Conservation (phyloP, 805 yeast species). For the Spathaspora gorwiae region DNA sequence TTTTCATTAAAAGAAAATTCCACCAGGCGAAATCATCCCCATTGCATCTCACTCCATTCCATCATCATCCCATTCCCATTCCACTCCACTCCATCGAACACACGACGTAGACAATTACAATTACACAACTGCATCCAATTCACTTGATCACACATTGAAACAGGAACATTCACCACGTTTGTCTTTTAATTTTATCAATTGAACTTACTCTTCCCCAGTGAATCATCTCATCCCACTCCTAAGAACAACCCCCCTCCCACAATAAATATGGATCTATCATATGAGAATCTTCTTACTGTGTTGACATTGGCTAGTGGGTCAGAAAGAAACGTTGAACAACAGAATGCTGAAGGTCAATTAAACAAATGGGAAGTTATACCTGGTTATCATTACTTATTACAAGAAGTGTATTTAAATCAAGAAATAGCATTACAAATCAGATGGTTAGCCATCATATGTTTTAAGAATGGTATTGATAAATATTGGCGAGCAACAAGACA, state of each 20-base stretch:
- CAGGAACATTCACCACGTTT: no score
- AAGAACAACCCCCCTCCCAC: no score
- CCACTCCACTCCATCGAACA: no score
- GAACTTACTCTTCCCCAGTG: no score
- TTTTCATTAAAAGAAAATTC: no score
- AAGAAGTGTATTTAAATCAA: conserved; percentile 54
- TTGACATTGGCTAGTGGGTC: conserved; percentile 30
- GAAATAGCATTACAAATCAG: conserved; percentile 61
- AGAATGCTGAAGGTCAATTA: conserved; percentile 64
- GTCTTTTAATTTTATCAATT: no score
- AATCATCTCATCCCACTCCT: neutral
- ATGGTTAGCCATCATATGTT: conserved; percentile 83
- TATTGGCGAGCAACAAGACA: conserved; percentile 74
- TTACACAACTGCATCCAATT: no score
- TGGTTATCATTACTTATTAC: conserved; percentile 56
- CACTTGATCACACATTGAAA: no score
- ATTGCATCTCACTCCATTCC: no score
- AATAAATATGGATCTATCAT: conserved; percentile 17
- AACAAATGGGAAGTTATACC: conserved; percentile 63
- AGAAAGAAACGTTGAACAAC: conserved; percentile 49
- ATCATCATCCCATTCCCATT: no score
- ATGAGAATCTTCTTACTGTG: conserved; percentile 23
- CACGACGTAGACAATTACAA: no score
- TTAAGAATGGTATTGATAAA: conserved; percentile 82
- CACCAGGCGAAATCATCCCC: no score